Percentiles rank a stretch among this genome's conserved stretches.
Conservation (phyloP, 352 stramenopile genomes). For the Phytophthora fragariaefolia region DNA sequence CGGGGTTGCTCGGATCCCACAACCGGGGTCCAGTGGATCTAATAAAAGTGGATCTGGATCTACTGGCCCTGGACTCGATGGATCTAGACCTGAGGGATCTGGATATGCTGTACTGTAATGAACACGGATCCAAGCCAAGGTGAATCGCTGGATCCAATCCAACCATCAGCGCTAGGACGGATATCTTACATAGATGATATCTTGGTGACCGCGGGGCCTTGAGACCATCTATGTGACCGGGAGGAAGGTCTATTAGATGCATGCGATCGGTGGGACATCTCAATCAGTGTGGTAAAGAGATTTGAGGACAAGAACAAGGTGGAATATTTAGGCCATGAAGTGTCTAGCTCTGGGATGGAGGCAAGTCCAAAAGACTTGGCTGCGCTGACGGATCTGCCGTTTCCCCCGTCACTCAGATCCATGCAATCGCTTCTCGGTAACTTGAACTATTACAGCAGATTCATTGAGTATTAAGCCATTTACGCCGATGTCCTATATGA, state of each 20-base stretch:
- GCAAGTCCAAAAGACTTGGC: slow-evolving; percentile 16
- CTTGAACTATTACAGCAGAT: slow-evolving; percentile 24
- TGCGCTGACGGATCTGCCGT: slow-evolving; percentile 7
- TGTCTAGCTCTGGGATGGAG: slow-evolving; percentile 10
- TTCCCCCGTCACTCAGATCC: slow-evolving; percentile 2
- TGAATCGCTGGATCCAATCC: too few species aligned
- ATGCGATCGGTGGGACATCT: slow-evolving; percentile 4
- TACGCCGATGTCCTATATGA: slow-evolving; percentile 10
- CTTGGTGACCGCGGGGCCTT: too few species aligned
- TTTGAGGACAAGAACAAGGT: slow-evolving; percentile 20
- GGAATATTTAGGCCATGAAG: slow-evolving; percentile 19
- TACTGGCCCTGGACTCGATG: too few species aligned
- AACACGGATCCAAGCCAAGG: too few species aligned
- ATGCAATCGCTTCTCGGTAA: slow-evolving; percentile 28
- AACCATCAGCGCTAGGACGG: too few species aligned
- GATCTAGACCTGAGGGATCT: too few species aligned
- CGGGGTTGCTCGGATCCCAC: too few species aligned
- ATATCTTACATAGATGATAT: too few species aligned
- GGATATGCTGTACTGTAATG: too few species aligned
- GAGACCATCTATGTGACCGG: background rate
- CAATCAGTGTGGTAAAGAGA: slow-evolving; percentile 40
- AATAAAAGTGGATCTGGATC: too few species aligned
- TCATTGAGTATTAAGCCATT: slow-evolving; percentile 21
- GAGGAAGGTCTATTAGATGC: background rate
- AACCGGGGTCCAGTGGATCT: too few species aligned